These are phyloP conservation scores for Aspergillus haitiensis DNA, from an alignment of 495 filamentous ascomycete genomes.

Conservation along the genomic window DNA sequence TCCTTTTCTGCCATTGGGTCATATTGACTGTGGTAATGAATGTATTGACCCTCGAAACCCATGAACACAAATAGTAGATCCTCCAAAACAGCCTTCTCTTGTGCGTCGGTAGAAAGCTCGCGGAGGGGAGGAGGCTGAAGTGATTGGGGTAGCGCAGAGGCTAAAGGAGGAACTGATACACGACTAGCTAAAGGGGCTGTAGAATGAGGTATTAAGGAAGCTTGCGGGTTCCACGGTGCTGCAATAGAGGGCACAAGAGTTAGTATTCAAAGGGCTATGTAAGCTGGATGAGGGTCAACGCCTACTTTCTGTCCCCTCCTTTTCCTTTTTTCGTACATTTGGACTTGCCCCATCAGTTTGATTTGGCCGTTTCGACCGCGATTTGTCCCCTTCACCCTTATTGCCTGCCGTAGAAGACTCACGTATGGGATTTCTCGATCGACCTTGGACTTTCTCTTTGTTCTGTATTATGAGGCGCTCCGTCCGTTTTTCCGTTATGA, in stretches of 20 bases:
- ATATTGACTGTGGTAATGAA: conserved; percentile 79
- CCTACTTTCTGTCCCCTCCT: conserved; percentile 39
- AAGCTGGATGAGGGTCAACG: conserved; percentile 4
- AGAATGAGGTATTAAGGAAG: conserved; percentile 75
- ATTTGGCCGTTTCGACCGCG: conserved; percentile 39
- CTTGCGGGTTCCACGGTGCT: conserved; percentile 79
- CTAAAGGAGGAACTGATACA: conserved; percentile 79
- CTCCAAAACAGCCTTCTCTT: conserved; percentile 84
- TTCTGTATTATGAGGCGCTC: conserved; percentile 58
- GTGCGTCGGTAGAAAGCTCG: conserved; percentile 70
- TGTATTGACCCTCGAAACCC: conserved; percentile 98
- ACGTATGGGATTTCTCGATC: conserved; percentile 66
- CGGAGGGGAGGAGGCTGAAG: conserved; percentile 72
- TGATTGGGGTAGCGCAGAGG: conserved; percentile 66
- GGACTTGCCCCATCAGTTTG: conserved; percentile 43
- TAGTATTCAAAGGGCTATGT: conserved; percentile 17
- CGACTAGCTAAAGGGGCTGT: conserved; percentile 85
- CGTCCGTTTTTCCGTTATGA: conserved; percentile 37
- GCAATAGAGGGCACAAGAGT: conserved; percentile 30
- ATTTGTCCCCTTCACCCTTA: conserved; percentile 45
- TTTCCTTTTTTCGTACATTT: conserved; percentile 41
- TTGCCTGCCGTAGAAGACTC: conserved; percentile 47
- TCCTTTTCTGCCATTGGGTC: conserved; percentile 83
- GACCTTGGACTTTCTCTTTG: conserved; percentile 61
- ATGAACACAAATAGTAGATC: conserved; percentile 94